Conservation (phyloP, 2,329 filamentous ascomycete species). For the Ophiosphaerella herpotricha region DNA sequence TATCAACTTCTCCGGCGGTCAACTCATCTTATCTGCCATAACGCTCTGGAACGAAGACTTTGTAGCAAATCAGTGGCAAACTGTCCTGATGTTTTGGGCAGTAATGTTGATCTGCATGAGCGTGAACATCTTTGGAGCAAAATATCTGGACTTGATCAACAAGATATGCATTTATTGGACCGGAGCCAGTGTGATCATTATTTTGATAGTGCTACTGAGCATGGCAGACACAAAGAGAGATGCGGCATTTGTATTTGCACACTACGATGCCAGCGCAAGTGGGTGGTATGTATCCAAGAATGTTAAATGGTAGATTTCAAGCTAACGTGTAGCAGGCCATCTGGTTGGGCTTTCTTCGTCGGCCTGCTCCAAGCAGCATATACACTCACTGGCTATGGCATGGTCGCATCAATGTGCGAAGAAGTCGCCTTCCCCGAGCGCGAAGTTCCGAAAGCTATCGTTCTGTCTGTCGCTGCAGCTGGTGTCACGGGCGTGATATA, state of each 20-base stretch:
- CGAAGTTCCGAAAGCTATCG: conserved; percentile 73
- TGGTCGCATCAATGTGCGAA: conserved; percentile 74
- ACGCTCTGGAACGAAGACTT: conserved; percentile 72
- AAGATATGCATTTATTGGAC: conserved; percentile 78
- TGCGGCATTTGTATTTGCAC: conserved; percentile 68
- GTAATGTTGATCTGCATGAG: conserved; percentile 68
- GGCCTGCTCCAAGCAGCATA: conserved; percentile 69
- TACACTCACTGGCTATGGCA: conserved; percentile 68
- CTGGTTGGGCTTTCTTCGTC: conserved; percentile 74
- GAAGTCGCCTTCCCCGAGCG: conserved; percentile 71
- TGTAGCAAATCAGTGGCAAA: conserved; percentile 70
- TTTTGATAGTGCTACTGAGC: conserved; percentile 66
- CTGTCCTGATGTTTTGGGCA: conserved; percentile 72
- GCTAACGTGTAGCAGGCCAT: conserved; percentile 50
- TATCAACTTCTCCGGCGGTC: conserved; percentile 72
- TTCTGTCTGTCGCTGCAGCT: conserved; percentile 69
- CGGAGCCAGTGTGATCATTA: conserved; percentile 67
- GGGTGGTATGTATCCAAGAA: conserved; percentile 58
- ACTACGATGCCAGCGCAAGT: conserved; percentile 68
- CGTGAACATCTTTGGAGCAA: conserved; percentile 68
- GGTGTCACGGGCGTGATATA: conserved; percentile 70
- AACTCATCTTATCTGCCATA: conserved; percentile 68
- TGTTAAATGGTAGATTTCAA: not conserved
- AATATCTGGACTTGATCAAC: conserved; percentile 69
- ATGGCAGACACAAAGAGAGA: conserved; percentile 64